These are phyloP conservation scores for Astragalus glycyphyllos DNA, from an alignment of 306 rosid species.

Conservation along the genomic window DNA sequence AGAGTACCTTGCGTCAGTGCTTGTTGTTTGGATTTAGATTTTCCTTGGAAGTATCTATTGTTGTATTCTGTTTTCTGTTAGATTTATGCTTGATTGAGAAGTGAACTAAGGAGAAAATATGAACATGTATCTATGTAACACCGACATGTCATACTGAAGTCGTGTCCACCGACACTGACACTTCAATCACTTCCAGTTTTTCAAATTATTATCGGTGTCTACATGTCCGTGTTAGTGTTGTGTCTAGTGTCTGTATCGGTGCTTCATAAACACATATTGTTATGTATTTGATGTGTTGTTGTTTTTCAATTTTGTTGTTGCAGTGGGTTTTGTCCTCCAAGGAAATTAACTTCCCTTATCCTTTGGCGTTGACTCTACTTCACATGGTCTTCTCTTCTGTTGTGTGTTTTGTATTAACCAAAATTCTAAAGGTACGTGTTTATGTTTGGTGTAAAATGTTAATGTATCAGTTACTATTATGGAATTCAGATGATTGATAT, in stretches of 20 bases:
- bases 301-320: conserved; percentile 43
- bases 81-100: background rate
- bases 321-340: conserved; percentile 99
- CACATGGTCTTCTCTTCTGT: conserved; percentile 98
- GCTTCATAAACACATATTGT: background rate
- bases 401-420: conserved; percentile 81
- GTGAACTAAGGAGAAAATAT: conserved; percentile 8
- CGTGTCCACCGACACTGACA: no score
- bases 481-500: conserved; percentile 17
- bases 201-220: no score
- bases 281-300: conserved; percentile 43
- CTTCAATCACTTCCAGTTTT: no score
- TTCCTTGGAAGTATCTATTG: conserved; percentile 26
- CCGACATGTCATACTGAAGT: no score
- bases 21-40: conserved; percentile 36
- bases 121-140: background rate
- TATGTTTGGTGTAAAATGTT: conserved; percentile 36
- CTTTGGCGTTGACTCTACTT: conserved; percentile 93
- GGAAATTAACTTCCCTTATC: conserved; percentile 97
- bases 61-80: background rate
- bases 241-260: no score
- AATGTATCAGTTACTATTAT: conserved; percentile 20
- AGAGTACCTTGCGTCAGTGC: conserved; percentile 29
- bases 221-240: no score
- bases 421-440: conserved; percentile 79